Percentiles rank a stretch among this genome's conserved stretches.
These are phyloP conservation scores for Astraeus odoratus DNA, from an alignment of 768 basidiomycete species.

Conservation along the genomic window DNA sequence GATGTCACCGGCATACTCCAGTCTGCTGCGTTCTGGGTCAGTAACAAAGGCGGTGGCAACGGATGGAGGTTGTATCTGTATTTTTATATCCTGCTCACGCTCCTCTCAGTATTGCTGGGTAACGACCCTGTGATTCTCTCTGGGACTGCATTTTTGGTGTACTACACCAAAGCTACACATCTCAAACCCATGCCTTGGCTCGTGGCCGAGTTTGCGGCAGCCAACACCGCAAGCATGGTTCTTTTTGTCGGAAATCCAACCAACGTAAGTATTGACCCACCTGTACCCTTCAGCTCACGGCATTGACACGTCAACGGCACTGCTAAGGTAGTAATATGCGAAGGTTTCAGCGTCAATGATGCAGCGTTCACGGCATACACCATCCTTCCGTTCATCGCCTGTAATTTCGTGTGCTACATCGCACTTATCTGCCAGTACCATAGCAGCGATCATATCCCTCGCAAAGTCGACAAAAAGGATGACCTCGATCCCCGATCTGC, in stretches of 20 bases:
- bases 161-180: constrained; percentile 61
- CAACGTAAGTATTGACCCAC: constrained; percentile 40
- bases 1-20: constrained; percentile 85
- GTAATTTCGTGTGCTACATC: constrained; percentile 54
- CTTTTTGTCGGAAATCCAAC: constrained; percentile 88
- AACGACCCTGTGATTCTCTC: constrained; percentile 93
- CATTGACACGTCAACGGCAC: background rate
- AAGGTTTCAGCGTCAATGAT: constrained; percentile 75
- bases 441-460: constrained; percentile 46
- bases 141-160: constrained; percentile 85
- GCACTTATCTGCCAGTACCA: constrained; percentile 58
- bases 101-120: constrained; percentile 74
- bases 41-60: constrained; percentile 65
- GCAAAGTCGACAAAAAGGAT: constrained; percentile 29
- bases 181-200: constrained; percentile 59
- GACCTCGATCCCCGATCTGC: constrained; percentile 49
- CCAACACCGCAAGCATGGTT: constrained; percentile 71
- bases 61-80: constrained; percentile 71
- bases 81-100: constrained; percentile 79
- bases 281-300: background rate
- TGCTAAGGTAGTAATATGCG: constrained; percentile 64
- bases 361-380: constrained; percentile 77
- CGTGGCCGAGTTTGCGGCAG: constrained; percentile 70
- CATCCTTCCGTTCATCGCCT: constrained; percentile 71
- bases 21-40: constrained; percentile 85